Evolutionary conservation across 2,329 filamentous ascomycete genomes (phyloP).

Genomic region (Aspergillus intermedius): DNA sequence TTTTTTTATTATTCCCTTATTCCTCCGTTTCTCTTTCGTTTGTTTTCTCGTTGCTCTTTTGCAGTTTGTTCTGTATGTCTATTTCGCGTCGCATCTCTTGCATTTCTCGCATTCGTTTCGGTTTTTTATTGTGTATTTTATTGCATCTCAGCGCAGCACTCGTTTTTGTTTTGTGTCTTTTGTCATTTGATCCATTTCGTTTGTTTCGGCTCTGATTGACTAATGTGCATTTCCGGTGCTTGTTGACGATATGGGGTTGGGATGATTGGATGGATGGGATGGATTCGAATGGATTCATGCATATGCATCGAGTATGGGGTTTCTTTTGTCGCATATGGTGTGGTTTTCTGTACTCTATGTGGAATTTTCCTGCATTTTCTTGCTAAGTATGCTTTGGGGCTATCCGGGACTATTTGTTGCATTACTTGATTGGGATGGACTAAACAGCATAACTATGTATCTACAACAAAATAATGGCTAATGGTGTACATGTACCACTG

Average conservation of each 20-base stretch:
- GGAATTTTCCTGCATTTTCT: no score
- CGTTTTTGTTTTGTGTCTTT: background rate
- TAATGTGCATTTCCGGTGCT: background rate
- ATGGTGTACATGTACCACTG: no score
- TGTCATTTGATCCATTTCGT: background rate
- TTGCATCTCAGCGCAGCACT: no score
- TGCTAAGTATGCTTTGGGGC: no score
- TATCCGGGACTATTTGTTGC: no score
- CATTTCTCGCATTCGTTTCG: background rate
- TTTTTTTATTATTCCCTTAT: constrained; percentile 10
- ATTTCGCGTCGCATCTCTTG: background rate
- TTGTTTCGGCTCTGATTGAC: background rate
- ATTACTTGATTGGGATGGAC: no score
- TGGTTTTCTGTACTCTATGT: background rate
- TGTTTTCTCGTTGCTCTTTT: background rate
- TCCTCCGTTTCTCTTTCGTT: constrained; percentile 9
- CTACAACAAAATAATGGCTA: no score
- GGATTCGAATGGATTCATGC: background rate
- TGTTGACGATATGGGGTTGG: background rate
- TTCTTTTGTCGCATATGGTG: background rate
- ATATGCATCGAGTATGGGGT: background rate
- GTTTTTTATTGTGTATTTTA: background rate
- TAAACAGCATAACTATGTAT: no score
- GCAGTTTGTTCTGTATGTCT: background rate
- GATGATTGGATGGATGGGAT: background rate